Percentiles rank a stretch among this genome's conserved stretches.
These are phyloP conservation scores for Trypethelium eluteriae DNA, from an alignment of 495 filamentous ascomycete genomes.

Conservation along the genomic window DNA sequence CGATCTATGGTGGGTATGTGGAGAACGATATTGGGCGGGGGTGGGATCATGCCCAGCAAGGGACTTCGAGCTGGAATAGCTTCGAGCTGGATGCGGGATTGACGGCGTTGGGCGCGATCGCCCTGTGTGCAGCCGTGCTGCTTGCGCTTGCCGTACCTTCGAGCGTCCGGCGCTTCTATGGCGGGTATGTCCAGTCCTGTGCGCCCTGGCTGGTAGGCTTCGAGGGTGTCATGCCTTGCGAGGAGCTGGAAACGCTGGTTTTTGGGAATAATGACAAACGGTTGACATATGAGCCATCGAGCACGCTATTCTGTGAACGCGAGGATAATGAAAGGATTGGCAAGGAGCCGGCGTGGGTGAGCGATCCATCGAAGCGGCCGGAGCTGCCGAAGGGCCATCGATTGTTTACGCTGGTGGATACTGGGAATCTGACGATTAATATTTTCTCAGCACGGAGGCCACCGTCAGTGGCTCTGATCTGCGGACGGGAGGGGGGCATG, in stretches of 20 bases:
- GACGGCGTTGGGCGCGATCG: slow-evolving; percentile 8
- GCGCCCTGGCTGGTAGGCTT: slow-evolving; percentile 29
- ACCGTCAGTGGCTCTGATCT: slow-evolving; percentile 30
- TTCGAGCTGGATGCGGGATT: not conserved
- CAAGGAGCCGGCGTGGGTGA: slow-evolving; percentile 5
- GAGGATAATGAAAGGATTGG: not conserved
- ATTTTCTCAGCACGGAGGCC: slow-evolving; percentile 35
- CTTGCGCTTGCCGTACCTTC: slow-evolving; percentile 19
- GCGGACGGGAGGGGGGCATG: slow-evolving; percentile 40
- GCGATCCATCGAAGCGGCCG: slow-evolving; percentile 2
- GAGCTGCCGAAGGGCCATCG: slow-evolving; percentile 7
- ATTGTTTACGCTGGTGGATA: slow-evolving; percentile 38
- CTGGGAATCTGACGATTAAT: slow-evolving; percentile 33
- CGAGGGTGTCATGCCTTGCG: slow-evolving; percentile 27
- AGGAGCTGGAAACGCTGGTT: slow-evolving; percentile 25
- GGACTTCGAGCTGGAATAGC: not conserved
- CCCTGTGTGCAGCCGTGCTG: slow-evolving; percentile 6
- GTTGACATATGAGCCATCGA: slow-evolving; percentile 13
- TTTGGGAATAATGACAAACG: slow-evolving; percentile 23
- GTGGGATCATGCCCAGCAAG: not conserved
- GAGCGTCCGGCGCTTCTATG: slow-evolving; percentile 17
- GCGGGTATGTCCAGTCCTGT: slow-evolving; percentile 20
- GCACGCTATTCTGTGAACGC: slow-evolving; percentile 13
- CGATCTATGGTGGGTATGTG: not conserved
- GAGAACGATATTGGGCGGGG: not conserved